phyloP scores from a whole-genome alignment of 2,329 filamentous ascomycete genomes.

The Colletotrichum trifolii region DNA sequence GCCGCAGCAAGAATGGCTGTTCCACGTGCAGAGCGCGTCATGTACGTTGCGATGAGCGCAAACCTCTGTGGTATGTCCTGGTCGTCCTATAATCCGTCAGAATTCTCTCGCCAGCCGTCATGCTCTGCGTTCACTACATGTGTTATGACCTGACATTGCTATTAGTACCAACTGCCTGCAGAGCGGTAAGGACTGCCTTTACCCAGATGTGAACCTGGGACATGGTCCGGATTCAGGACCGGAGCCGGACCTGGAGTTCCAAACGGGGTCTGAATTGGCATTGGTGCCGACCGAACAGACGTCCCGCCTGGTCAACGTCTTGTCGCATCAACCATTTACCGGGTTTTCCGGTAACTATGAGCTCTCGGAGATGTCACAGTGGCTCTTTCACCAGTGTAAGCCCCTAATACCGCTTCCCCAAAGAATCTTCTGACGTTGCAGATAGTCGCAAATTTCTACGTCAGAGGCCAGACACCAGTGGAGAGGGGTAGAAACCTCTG shows the following conservation, averaged over 20 bases:
- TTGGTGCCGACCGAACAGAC: conserved; percentile 11
- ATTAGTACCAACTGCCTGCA: conserved; percentile 58
- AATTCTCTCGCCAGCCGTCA: not conserved
- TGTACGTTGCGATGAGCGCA: conserved; percentile 58
- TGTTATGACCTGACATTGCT: conserved; percentile 25
- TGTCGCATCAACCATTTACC: conserved; percentile 35
- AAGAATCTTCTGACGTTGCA: conserved; percentile 3
- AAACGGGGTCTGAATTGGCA: conserved; percentile 14
- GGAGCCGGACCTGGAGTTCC: conserved; percentile 29
- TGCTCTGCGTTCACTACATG: too few relatives aligned
- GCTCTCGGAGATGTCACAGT: conserved; percentile 47
- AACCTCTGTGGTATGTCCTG: conserved; percentile 55
- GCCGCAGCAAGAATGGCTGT: conserved; percentile 51
- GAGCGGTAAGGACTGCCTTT: conserved; percentile 55
- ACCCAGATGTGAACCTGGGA: conserved; percentile 30
- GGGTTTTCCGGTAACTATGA: conserved; percentile 38
- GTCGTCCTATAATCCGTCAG: not conserved
- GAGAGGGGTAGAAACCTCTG: conserved; percentile 48
- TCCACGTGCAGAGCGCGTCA: conserved; percentile 53
- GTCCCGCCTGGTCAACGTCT: conserved; percentile 17
- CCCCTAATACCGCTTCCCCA: not conserved
- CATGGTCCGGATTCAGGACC: conserved; percentile 3
- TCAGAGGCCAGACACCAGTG: conserved; percentile 54
- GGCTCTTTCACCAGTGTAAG: conserved; percentile 51
- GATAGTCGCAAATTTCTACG: conserved; percentile 53